phyloP scores from a whole-genome alignment of 1,139 yeast species.

The Taphrina confusa region DNA sequence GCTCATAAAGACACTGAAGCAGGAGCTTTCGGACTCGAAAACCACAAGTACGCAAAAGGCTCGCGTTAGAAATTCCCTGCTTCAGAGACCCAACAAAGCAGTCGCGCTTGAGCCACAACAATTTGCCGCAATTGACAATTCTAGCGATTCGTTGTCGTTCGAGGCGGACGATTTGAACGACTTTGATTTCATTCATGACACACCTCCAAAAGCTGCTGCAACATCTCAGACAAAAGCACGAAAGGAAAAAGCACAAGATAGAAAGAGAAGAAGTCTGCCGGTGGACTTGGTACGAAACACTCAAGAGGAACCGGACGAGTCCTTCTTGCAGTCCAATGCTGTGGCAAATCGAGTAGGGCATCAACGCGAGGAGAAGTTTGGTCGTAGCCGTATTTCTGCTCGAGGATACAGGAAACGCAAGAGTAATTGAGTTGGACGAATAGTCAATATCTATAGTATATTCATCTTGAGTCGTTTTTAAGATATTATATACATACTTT shows the following conservation, averaged over 20 bases:
- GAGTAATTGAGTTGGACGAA: slow-evolving; percentile 4
- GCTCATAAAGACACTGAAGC: background rate
- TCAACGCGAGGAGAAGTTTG: background rate
- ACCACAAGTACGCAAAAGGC: background rate
- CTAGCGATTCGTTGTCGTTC: slow-evolving; percentile 8
- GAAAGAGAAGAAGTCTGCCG: slow-evolving; percentile 4
- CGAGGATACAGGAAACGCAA: slow-evolving; percentile 16
- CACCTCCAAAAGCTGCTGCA: background rate
- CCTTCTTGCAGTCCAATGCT: background rate
- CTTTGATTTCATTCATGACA: slow-evolving; percentile 16
- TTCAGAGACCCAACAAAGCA: background rate
- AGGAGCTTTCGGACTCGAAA: background rate
- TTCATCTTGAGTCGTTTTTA: background rate
- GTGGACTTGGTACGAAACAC: background rate
- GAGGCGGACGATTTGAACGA: slow-evolving; percentile 1
- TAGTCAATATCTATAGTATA: too few species aligned
- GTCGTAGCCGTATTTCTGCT: background rate
- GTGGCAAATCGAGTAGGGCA: background rate
- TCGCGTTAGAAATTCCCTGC: background rate
- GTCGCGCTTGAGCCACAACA: background rate
- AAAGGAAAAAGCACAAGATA: background rate
- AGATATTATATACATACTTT: background rate
- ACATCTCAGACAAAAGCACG: background rate
- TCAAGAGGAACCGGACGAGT: slow-evolving; percentile 5
- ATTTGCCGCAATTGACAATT: slow-evolving; percentile 2